Percentiles rank a stretch among this genome's conserved stretches.
Conservation (phyloP, 163 green algal genomes). For the Chlamydomonas reinhardtii region DNA sequence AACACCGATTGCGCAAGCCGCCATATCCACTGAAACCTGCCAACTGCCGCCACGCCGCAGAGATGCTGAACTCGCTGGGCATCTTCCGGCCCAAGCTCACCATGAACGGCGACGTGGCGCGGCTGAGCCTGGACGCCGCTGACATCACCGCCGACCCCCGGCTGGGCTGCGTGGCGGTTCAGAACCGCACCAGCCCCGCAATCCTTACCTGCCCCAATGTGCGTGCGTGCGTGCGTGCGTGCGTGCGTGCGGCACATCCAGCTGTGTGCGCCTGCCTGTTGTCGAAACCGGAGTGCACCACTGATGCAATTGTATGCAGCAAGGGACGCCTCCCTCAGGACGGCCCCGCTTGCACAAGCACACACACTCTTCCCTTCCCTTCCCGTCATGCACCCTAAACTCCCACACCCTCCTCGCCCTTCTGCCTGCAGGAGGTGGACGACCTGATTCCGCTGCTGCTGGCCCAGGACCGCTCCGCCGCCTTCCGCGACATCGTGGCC, state of each 20-base stretch:
- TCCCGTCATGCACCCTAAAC: too few relatives aligned
- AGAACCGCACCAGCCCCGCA: slow-evolving; percentile 17
- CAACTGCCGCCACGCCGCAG: not conserved
- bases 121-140: slow-evolving; percentile 21
- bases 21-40: too few relatives aligned
- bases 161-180: slow-evolving; percentile 28
- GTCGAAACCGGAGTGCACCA: too few relatives aligned
- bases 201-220: slow-evolving; percentile 40
- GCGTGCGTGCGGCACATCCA: not conserved
- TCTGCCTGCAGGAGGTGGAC: slow-evolving; percentile 42
- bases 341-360: too few relatives aligned
- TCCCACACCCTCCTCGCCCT: too few relatives aligned
- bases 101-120: slow-evolving; percentile 34
- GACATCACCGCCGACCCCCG: slow-evolving; percentile 43
- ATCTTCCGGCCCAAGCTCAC: slow-evolving; percentile 46
- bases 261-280: too few relatives aligned
- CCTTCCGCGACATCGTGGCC: slow-evolving; percentile 40
- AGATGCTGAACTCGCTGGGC: slow-evolving; percentile 43
- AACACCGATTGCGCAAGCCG: too few relatives aligned
- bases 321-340: too few relatives aligned
- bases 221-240: not conserved
- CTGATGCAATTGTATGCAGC: too few relatives aligned
- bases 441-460: slow-evolving; percentile 51
- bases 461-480: slow-evolving; percentile 42
- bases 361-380: too few relatives aligned